Evolutionary conservation across 1,284 basidiomycete species (phyloP), one percentile per base, ranked within the genome.

Genomic region (Pseudozyma thailandica): DNA sequence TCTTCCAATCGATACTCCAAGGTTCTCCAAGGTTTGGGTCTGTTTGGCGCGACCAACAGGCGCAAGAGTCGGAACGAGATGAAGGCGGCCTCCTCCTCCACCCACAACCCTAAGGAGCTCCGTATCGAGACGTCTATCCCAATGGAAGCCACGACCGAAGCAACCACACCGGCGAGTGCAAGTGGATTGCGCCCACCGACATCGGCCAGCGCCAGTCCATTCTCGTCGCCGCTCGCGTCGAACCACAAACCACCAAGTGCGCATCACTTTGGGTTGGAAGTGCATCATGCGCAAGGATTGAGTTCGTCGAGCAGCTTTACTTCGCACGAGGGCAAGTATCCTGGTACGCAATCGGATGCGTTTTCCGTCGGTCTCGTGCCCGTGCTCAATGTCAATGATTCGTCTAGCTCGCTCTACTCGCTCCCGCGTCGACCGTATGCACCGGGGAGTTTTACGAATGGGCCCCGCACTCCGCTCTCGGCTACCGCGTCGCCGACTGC

Each of bases 391-490:
- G 33, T 60, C 31, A 37, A 68, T 20, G 57, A 56, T 26, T 51
- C 49, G 16, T 43, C 38, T 18, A 52, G 57, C 50, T 68, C 64
- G 6, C 20, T 41, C 20, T 52, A 59, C 18, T 60, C 57, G 10
- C 15, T 35, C 12, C 52, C 54, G 16, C 50, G 59, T n/a, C 46
- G 66, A 16, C 66, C 59, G 1, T 70, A 70, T 33, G 54, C 66
- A 21, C 66, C 66, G 0, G 66, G 66, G 0, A 49, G 60, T 31
- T 70, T 70, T 26, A 63, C 55, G 10, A 63, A 62, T 39, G 55
- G 53, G 0, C 54, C 59, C 1, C 50, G 52, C 21, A 59, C 66
- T 6, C 51, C 59, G 16, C 46, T 62, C 2, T 58, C 66, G n/a
- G 60, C 66, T 1, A 58, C 47, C 1, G 52, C 52, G 8, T 59